A percentile compares a stretch with the other conserved stretches of the same genome.
These are phyloP conservation scores for Suhomyces atakaporum DNA, from an alignment of 1,139 yeast species.

Conservation along the genomic window DNA sequence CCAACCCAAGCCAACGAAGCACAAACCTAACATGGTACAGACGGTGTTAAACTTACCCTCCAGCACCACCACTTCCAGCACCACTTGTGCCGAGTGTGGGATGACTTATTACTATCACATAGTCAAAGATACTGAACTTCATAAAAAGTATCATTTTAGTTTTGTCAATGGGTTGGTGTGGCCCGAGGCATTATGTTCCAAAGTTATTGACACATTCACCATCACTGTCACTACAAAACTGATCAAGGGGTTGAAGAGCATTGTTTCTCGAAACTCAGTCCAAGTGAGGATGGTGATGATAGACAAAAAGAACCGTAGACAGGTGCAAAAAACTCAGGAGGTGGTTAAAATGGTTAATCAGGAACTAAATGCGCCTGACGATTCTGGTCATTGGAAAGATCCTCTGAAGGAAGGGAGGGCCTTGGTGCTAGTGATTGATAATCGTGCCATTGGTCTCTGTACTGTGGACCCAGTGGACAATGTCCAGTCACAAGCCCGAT, in stretches of 20 bases:
- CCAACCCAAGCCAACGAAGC: not conserved
- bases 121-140: constrained; percentile 47
- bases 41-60: constrained; percentile 13
- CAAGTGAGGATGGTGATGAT: constrained; percentile 15
- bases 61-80: constrained; percentile 13
- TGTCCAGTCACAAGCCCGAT: constrained; percentile 29
- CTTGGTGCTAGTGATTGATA: constrained; percentile 43
- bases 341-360: constrained; percentile 54
- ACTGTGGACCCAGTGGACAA: constrained; percentile 41
- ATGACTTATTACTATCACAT: constrained; percentile 57
- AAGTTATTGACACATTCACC: constrained; percentile 34
- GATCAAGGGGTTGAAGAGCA: constrained; percentile 5
- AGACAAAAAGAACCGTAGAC: constrained; percentile 17
- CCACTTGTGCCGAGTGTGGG: constrained; percentile 56
- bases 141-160: constrained; percentile 48
- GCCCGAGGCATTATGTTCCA: constrained; percentile 27
- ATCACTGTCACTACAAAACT: constrained; percentile 5
- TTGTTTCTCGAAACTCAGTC: constrained; percentile 9
- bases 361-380: constrained; percentile 61
- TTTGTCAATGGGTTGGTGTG: constrained; percentile 52
- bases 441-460: constrained; percentile 55
- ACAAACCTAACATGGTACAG: constrained; percentile 14
- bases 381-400: constrained; percentile 49
- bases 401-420: constrained; percentile 38
- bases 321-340: constrained; percentile 26